phyloP scores from a whole-genome alignment of 164 flowering plant species.

The Vitis amurensis region DNA sequence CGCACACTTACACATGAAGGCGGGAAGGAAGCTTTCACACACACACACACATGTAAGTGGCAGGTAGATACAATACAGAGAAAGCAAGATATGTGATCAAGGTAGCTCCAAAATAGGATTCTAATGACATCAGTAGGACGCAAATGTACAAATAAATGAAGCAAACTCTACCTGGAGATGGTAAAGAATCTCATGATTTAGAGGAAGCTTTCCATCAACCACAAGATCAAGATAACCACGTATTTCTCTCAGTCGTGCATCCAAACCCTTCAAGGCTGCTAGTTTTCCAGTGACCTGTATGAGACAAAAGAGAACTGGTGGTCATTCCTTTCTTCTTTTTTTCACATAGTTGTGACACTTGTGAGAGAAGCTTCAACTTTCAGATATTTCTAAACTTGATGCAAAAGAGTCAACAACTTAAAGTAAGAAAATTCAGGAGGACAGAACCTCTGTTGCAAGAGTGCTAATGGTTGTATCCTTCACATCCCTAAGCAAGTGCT shows the following conservation, averaged over 20 bases:
- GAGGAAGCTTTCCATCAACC: slow-evolving; percentile 80
- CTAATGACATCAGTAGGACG: slow-evolving; percentile 18
- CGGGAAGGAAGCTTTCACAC: too few relatives aligned
- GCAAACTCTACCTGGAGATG: slow-evolving; percentile 68
- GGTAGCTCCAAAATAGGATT: too few relatives aligned
- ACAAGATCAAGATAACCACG: slow-evolving; percentile 85
- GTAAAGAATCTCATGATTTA: slow-evolving; percentile 91
- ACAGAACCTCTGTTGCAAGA: slow-evolving; percentile 87
- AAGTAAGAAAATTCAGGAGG: not conserved
- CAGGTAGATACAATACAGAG: too few relatives aligned
- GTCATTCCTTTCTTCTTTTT: not conserved
- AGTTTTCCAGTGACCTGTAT: slow-evolving; percentile 87
- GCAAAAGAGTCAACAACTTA: too few relatives aligned
- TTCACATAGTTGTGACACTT: too few relatives aligned
- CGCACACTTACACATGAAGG: too few relatives aligned
- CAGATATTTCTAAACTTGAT: not conserved
- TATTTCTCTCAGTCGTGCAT: slow-evolving; percentile 85
- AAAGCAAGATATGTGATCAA: too few relatives aligned
- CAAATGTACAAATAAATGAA: not conserved
- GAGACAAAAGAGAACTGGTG: not conserved
- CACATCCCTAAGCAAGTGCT: slow-evolving; percentile 97
- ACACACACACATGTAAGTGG: too few relatives aligned
- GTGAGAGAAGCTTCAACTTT: not conserved
- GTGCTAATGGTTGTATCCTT: slow-evolving; percentile 97
- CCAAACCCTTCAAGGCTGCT: slow-evolving; percentile 86